Evolutionary conservation across 148 eudicot genomes (phyloP).

Genomic region (Heliosperma pusillum): DNA sequence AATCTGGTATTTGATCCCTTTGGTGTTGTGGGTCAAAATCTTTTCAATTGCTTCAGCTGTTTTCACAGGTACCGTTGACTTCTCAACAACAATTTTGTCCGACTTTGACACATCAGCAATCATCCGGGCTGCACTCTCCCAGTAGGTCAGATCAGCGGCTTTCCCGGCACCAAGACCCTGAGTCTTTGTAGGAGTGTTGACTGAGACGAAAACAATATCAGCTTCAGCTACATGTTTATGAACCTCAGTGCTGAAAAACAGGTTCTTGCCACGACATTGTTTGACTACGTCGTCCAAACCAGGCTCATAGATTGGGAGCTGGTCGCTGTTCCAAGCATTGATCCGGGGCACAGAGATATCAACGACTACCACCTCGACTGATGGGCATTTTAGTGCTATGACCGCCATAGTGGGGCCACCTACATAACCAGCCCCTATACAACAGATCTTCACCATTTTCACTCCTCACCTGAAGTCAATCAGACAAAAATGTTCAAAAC

Average conservation of each 20-base stretch:
- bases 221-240: slow-evolving; percentile 74
- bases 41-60: slow-evolving; percentile 84
- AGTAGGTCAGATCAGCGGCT: slow-evolving; percentile 63
- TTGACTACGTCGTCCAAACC: slow-evolving; percentile 69
- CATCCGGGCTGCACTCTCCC: slow-evolving; percentile 89
- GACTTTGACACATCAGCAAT: slow-evolving; percentile 81
- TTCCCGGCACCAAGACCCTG: slow-evolving; percentile 61
- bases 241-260: slow-evolving; percentile 76
- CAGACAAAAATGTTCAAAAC: background rate
- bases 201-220: slow-evolving; percentile 64
- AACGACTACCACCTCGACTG: slow-evolving; percentile 62
- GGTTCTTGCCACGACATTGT: slow-evolving; percentile 71
- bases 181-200: slow-evolving; percentile 59
- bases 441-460: slow-evolving; percentile 81
- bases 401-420: slow-evolving; percentile 89
- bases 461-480: slow-evolving; percentile 17
- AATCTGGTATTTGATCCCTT: slow-evolving; percentile 59
- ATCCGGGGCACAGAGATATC: slow-evolving; percentile 71
- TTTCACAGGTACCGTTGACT: slow-evolving; percentile 77
- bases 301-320: slow-evolving; percentile 61
- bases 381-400: slow-evolving; percentile 70
- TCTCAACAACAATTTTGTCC: slow-evolving; percentile 73
- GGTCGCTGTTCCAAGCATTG: slow-evolving; percentile 59
- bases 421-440: slow-evolving; percentile 86
- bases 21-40: slow-evolving; percentile 67